Conservation (phyloP, 2,329 filamentous ascomycete genomes). For the Akanthomyces dipterigenus region DNA sequence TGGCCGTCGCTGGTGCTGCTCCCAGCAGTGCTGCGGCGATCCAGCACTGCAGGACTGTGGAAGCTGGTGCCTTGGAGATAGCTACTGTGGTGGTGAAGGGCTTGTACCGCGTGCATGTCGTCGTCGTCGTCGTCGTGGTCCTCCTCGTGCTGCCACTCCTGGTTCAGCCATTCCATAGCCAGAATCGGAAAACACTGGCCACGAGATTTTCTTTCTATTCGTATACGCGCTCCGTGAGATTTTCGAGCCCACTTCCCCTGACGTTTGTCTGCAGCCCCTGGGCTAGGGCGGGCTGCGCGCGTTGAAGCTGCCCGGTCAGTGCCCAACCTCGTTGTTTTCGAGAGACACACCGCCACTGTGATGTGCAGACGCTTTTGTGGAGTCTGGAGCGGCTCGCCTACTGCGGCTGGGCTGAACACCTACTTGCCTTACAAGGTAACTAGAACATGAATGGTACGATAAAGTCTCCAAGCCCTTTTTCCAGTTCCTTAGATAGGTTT, state of each 20-base stretch:
- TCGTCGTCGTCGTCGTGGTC: slow-evolving; percentile 1
- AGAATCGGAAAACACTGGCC: not conserved
- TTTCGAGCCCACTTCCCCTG: slow-evolving; percentile 1
- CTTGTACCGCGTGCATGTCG: slow-evolving; percentile 11
- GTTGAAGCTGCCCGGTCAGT: slow-evolving; percentile 7
- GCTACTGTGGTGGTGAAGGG: not conserved
- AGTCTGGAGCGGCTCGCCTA: not conserved
- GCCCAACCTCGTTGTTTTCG: slow-evolving; percentile 10
- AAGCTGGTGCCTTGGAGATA: not conserved
- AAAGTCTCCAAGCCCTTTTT: no score
- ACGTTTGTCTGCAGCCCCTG: not conserved
- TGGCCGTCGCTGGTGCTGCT: slow-evolving; percentile 5
- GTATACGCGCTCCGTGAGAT: not conserved
- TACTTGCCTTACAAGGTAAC: no score
- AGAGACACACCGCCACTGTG: slow-evolving; percentile 9
- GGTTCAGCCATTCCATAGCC: slow-evolving; percentile 11
- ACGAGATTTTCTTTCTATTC: not conserved
- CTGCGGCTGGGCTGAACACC: no score
- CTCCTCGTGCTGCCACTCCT: slow-evolving; percentile 12
- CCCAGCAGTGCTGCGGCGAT: slow-evolving; percentile 10
- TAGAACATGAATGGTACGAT: no score
- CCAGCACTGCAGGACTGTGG: not conserved
- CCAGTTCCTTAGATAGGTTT: no score
- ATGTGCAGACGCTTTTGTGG: not conserved
- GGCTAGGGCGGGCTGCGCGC: not conserved